These are phyloP conservation scores for Lodderomyces orthopsilosis DNA, from an alignment of 1,139 yeast genomes.

Conservation along the genomic window DNA sequence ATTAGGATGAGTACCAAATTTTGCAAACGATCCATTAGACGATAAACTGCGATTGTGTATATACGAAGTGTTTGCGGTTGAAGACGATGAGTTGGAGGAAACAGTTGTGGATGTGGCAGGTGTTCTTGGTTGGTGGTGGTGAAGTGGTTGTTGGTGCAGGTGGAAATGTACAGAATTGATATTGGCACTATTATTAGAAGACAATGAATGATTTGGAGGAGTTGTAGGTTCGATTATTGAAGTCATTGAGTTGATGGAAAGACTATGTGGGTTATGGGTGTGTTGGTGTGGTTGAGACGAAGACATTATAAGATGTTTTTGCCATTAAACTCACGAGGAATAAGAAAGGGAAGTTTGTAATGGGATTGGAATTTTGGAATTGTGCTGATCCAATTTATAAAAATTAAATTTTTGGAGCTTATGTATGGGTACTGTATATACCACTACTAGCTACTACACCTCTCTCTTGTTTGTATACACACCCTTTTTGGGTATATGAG, in stretches of 20 bases:
- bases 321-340: slow-evolving; percentile 6
- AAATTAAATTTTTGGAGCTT: background rate
- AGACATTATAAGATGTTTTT: slow-evolving; percentile 6
- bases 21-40: slow-evolving; percentile 8
- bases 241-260: slow-evolving; percentile 35
- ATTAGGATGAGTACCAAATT: slow-evolving; percentile 6
- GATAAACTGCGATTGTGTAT: slow-evolving; percentile 14
- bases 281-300: slow-evolving; percentile 16
- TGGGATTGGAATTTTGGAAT: background rate
- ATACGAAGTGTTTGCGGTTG: slow-evolving; percentile 10
- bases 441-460: no score
- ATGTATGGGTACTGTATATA: background rate
- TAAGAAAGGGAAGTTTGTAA: slow-evolving; percentile 2
- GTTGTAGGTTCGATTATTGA: slow-evolving; percentile 42
- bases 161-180: slow-evolving; percentile 1
- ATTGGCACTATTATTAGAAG: slow-evolving; percentile 5
- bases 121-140: slow-evolving; percentile 9
- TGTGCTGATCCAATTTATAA: background rate
- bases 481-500: no score
- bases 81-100: slow-evolving; percentile 10
- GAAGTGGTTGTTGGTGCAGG: slow-evolving; percentile 7
- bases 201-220: slow-evolving; percentile 25
- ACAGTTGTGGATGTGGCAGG: slow-evolving; percentile 12
- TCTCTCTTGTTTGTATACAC: no score
- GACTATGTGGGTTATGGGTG: slow-evolving; percentile 32